Evolutionary conservation across 805 yeast genomes (phyloP).

Genomic region (Maudiozyma bulderi): DNA sequence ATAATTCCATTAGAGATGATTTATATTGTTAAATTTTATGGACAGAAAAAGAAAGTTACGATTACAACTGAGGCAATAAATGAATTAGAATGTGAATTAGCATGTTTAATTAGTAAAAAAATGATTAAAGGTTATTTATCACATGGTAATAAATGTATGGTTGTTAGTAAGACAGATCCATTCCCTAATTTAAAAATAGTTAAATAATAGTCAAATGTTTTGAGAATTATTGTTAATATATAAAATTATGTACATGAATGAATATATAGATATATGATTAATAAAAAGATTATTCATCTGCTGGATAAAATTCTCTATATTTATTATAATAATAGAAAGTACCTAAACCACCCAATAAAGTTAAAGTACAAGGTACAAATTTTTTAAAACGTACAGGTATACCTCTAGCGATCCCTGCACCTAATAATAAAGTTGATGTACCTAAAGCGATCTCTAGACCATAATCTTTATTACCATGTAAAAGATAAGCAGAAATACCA

Average conservation of each 20-base stretch:
- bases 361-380: slow-evolving; percentile 65
- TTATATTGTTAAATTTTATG: background rate
- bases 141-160: slow-evolving; percentile 63
- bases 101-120: slow-evolving; percentile 52
- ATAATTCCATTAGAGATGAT: slow-evolving; percentile 11
- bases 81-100: slow-evolving; percentile 59
- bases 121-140: slow-evolving; percentile 73
- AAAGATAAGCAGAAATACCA: slow-evolving; percentile 66
- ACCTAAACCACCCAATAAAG: slow-evolving; percentile 53
- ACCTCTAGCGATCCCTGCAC: slow-evolving; percentile 69
- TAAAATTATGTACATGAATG: background rate
- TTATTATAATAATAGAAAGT: slow-evolving; percentile 63
- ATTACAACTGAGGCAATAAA: slow-evolving; percentile 10
- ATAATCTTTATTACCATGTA: slow-evolving; percentile 61
- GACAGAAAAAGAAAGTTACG: background rate
- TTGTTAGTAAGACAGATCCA: slow-evolving; percentile 63
- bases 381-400: slow-evolving; percentile 48
- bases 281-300: background rate
- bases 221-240: background rate
- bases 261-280: background rate
- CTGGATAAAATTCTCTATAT: slow-evolving; percentile 59
- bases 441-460: slow-evolving; percentile 77
- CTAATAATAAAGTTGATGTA: slow-evolving; percentile 53
- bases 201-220: background rate
- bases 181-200: slow-evolving; percentile 41